Percentiles rank a stretch among this genome's conserved stretches.
Conservation (phyloP, 1,139 yeast genomes). For the Kodamaea fungicola region DNA sequence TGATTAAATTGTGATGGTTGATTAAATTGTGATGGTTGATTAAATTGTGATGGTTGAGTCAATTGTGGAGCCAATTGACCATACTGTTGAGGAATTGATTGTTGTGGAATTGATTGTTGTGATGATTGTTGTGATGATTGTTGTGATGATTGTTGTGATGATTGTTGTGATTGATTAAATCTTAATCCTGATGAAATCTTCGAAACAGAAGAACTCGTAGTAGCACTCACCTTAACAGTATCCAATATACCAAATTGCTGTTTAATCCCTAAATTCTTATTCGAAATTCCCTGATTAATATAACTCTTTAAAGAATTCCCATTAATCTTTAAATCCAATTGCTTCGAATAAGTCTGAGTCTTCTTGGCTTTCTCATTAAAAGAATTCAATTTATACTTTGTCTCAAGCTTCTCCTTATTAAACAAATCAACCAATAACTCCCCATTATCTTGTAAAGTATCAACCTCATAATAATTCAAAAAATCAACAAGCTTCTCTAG, state of each 20-base stretch:
- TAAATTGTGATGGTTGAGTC: no score
- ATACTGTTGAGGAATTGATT: no score
- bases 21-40: no score
- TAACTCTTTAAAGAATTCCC: slow-evolving; percentile 26
- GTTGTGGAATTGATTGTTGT: no score
- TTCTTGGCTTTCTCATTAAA: slow-evolving; percentile 45
- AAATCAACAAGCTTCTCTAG: slow-evolving; percentile 51
- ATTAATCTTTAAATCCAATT: slow-evolving; percentile 48
- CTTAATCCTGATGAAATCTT: no score
- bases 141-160: no score
- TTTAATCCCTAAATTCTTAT: slow-evolving; percentile 21
- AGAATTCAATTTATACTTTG: slow-evolving; percentile 42
- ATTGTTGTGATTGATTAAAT: no score
- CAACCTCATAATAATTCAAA: slow-evolving; percentile 63
- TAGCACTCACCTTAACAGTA: background rate
- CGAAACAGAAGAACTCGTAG: background rate
- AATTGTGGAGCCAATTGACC: no score
- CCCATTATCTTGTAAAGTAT: slow-evolving; percentile 34
- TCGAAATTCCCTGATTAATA: slow-evolving; percentile 39
- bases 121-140: no score
- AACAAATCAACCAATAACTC: slow-evolving; percentile 52
- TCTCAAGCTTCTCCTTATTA: slow-evolving; percentile 44
- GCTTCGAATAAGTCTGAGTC: slow-evolving; percentile 55
- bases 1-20: no score
- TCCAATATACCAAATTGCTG: slow-evolving; percentile 1